phyloP scores from a whole-genome alignment of 352 stramenopile genomes.

The Phytophthora rubi region DNA sequence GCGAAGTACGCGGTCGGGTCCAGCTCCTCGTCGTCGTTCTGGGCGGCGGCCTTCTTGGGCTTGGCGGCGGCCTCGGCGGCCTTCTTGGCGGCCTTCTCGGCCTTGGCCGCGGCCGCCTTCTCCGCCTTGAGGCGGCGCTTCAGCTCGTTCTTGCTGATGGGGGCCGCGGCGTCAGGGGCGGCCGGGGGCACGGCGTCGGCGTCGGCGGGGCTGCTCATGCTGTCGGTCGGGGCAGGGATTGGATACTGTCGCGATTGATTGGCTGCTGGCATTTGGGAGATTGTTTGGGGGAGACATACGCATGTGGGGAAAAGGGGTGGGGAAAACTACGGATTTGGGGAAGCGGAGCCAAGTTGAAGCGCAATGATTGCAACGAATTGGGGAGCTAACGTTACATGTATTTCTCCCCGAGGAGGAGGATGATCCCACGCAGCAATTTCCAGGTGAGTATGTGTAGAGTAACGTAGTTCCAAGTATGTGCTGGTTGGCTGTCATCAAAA shows the following conservation, averaged over 20 bases:
- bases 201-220: slow-evolving; percentile 23
- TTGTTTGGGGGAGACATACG: too few species aligned
- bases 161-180: slow-evolving; percentile 18
- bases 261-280: not conserved
- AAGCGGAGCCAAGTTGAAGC: too few species aligned
- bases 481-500: too few species aligned
- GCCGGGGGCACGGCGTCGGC: slow-evolving; percentile 2
- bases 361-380: too few species aligned
- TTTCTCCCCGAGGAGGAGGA: too few species aligned
- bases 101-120: slow-evolving; percentile 70
- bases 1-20: slow-evolving; percentile 98
- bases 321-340: too few species aligned
- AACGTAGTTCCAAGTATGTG: too few species aligned
- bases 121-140: slow-evolving; percentile 98
- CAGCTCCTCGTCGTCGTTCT: slow-evolving; percentile 92
- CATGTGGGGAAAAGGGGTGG: too few species aligned
- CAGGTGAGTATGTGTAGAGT: too few species aligned
- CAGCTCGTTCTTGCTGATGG: slow-evolving; percentile 97
- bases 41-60: slow-evolving; percentile 79
- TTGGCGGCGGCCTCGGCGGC: slow-evolving; percentile 89
- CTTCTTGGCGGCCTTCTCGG: slow-evolving; percentile 84
- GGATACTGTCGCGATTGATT: not conserved
- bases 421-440: too few species aligned
- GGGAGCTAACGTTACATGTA: too few species aligned
- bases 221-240: too few species aligned